Percentiles rank a stretch among this genome's conserved stretches.
Evolutionary conservation across 2,329 filamentous ascomycete species (phyloP).

Genomic region (Colletotrichum graminicola): DNA sequence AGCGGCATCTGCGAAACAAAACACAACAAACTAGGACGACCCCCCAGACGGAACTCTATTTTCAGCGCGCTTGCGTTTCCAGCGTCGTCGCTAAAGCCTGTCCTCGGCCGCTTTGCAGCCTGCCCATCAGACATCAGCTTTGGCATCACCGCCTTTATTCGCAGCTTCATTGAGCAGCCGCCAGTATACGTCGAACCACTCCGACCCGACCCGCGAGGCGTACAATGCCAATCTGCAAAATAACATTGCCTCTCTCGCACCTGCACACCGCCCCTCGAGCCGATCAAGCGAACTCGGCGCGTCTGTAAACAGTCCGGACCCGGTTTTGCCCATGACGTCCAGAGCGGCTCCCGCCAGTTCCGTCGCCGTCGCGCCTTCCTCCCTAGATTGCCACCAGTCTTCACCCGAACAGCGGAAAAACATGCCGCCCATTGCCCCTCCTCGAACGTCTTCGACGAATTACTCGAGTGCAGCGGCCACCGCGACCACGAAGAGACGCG

Average conservation of each 20-base stretch:
- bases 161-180: slow-evolving; percentile 59
- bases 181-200: slow-evolving; percentile 65
- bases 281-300: slow-evolving; percentile 65
- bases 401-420: slow-evolving; percentile 66
- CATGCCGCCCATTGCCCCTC: slow-evolving; percentile 80
- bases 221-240: slow-evolving; percentile 67
- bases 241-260: slow-evolving; percentile 61
- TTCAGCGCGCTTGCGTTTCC: slow-evolving; percentile 25
- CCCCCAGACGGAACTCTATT: slow-evolving; percentile 31
- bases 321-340: slow-evolving; percentile 61
- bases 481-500: slow-evolving; percentile 59
- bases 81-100: slow-evolving; percentile 63
- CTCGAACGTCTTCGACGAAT: slow-evolving; percentile 82
- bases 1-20: slow-evolving; percentile 36
- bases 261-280: slow-evolving; percentile 66
- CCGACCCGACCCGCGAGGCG: slow-evolving; percentile 66
- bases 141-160: slow-evolving; percentile 62
- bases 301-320: slow-evolving; percentile 49
- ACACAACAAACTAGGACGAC: slow-evolving; percentile 37
- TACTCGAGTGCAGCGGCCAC: slow-evolving; percentile 53
- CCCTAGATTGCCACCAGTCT: slow-evolving; percentile 58
- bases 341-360: slow-evolving; percentile 60
- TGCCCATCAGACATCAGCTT: slow-evolving; percentile 64
- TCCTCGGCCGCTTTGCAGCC: slow-evolving; percentile 72
- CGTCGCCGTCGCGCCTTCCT: slow-evolving; percentile 54